Base-by-base conservation (phyloP, 352 stramenopile species). In the Phytophthora kernoviae region DNA sequence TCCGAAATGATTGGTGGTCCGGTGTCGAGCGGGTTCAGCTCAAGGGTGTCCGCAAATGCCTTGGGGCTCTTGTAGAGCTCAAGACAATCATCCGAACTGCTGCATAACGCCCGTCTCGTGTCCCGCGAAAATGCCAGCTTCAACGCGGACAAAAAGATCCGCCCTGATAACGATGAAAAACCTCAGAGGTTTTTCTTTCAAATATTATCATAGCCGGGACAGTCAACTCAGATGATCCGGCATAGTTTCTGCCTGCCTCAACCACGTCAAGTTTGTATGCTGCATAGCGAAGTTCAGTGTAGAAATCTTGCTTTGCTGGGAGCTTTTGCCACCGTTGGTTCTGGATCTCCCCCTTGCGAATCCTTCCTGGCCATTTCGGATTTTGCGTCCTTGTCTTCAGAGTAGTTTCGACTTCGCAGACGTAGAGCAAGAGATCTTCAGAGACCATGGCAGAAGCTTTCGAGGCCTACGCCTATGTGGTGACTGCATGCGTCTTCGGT, bases 401-500 rank as follows among this genome's bases (percentile, higher is more conserved):
- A 53, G 44, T 11, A 17, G 20, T n/a, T n/a, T 43, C 37, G 11
- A 26, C 7, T 27, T 60, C 15, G 22, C 14, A 22, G 14, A 20
- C 17, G 37, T n/a, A 56, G 45, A 56, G 43, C 44, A 26, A 60
- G 54, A 56, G 18, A 44, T 44, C 46, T 36, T 47, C 33, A 41
- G 11, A 59, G 51, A 67, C 45, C 54, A 92, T 92, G 80, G 79
- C 71, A 68, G 68, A 65, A 65, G 65, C 68, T 20, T 70, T 70
- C 20, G 84, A 90, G 75, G 81, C 44, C 34, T 87, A 90, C 73
- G 79, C 77, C 45, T 91, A 84, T 62, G 34, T 93, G 6, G 73
- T 90, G 55, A 54, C 70, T 42, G 62, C 86, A 39, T 49, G 66
- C 43, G 73, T 93, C 40, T 95, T 95, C 57, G 86, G 86, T 61